Conservation (phyloP, 352 stramenopile species). For the Globisporangium sylvaticum region DNA sequence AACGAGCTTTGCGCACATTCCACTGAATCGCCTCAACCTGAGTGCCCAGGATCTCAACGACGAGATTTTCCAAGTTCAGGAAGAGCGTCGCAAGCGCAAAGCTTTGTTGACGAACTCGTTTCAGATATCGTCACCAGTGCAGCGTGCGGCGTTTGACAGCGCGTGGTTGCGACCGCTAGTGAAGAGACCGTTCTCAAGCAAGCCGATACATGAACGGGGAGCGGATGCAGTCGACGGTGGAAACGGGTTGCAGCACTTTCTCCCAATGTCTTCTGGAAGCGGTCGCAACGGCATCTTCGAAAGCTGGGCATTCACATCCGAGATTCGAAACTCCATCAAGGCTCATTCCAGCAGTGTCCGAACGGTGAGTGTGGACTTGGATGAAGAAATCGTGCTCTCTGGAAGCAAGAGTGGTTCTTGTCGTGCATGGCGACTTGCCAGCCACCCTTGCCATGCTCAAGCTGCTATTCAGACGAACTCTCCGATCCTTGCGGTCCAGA, state of each 20-base stretch:
- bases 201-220: background rate
- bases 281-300: slow-evolving; percentile 10
- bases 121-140: background rate
- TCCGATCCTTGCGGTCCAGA: slow-evolving; percentile 23
- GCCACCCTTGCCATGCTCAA: slow-evolving; percentile 30
- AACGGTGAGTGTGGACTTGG: slow-evolving; percentile 43
- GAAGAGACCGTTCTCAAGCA: slow-evolving; percentile 16
- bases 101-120: background rate
- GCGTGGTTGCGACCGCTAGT: slow-evolving; percentile 32
- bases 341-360: slow-evolving; percentile 62
- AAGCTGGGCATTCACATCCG: slow-evolving; percentile 29
- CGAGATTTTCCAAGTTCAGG: slow-evolving; percentile 43
- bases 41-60: slow-evolving; percentile 53
- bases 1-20: slow-evolving; percentile 59
- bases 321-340: slow-evolving; percentile 55
- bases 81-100: slow-evolving; percentile 40
- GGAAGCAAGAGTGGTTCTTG: slow-evolving; percentile 76
- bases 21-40: slow-evolving; percentile 31
- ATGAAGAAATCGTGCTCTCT: slow-evolving; percentile 63
- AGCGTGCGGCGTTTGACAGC: slow-evolving; percentile 13
- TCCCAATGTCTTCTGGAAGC: background rate
- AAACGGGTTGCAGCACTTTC: background rate
- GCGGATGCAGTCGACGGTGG: background rate
- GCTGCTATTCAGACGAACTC: slow-evolving; percentile 25
- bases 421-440: slow-evolving; percentile 59